phyloP scores from a whole-genome alignment of 2,329 filamentous ascomycete species.

The Xylariomycetidae sp. region DNA sequence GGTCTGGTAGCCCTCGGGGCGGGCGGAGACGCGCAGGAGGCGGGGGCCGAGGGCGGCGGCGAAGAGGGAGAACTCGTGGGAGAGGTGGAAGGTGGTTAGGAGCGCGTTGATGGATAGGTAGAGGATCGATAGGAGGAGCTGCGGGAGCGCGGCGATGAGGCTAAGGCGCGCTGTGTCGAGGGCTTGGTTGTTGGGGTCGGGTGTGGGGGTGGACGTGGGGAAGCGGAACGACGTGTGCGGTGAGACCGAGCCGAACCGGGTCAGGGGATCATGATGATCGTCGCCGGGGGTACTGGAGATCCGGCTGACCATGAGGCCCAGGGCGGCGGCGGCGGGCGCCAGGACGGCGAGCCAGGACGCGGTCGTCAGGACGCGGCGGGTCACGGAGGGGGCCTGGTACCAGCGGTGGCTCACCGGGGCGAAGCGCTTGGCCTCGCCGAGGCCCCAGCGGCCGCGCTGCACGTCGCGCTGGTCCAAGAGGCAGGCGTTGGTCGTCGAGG shows the following conservation, averaged over 20 bases:
- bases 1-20: constrained; percentile 39
- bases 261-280: no score
- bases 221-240: constrained; percentile 30
- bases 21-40: constrained; percentile 40
- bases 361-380: constrained; percentile 37
- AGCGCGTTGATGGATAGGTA: constrained; percentile 45
- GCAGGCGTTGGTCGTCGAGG: constrained; percentile 33
- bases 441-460: constrained; percentile 37
- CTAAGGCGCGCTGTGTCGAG: constrained; percentile 20
- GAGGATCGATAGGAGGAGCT: constrained; percentile 42
- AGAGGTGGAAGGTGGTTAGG: constrained; percentile 44
- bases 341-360: constrained; percentile 34
- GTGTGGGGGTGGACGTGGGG: constrained; percentile 10
- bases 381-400: constrained; percentile 37
- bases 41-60: constrained; percentile 29
- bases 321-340: constrained; percentile 33
- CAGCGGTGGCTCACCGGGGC: constrained; percentile 37
- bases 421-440: constrained; percentile 39
- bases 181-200: no score
- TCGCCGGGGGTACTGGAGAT: constrained; percentile 13
- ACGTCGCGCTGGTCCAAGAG: constrained; percentile 45
- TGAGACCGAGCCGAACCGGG: constrained; percentile 34
- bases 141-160: constrained; percentile 42
- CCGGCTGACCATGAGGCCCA: constrained; percentile 29
- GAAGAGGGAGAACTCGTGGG: constrained; percentile 45